Base-by-base conservation (phyloP, 352 stramenopile genomes). In the Paralagenidium karlingii region DNA sequence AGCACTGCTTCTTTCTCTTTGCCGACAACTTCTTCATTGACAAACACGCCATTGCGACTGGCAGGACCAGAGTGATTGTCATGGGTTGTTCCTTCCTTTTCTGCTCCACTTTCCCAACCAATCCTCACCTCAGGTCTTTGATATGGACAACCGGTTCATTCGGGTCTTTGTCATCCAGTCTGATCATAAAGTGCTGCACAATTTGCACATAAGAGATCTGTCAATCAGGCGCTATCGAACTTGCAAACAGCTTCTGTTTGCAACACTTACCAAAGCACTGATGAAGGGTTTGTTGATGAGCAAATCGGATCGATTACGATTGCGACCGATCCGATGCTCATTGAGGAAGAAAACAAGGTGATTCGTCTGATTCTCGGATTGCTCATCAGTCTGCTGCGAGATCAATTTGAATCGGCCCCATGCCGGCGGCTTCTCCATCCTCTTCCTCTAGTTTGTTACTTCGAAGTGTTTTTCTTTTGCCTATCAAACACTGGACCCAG, bases 41-140 rank as follows among this genome's bases (percentile, higher is more conserved):
- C 59, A 40, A 61, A 87, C 20, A 87, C 67, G 33, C 66, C 66
- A 34, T 84, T 84, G 38, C 63, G 69, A 38, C 68, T 84, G 46
- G 20, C 16, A 28, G 19, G n/a, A 22, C 24, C 11, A 34, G 3
- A 12, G 40, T 26, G 34, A 9, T 16, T 20, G 22, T n/a, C 5
- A 19, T 10, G 2, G 28, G 26, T n/a, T 36, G 2, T 21, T 8
- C 40, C 29, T 6, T 24, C 8, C 16, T 8, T 18, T 47, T 16
- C 30, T 18, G 19, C 9, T 3, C 12, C 11, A 16, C 25, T n/a
- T 10, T 12, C 15, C 8, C 2, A 45, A 33, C 28, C 28, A 13
- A 13, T 33, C 28, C 45, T 26, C 46, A 87, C 74, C 74, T 87
- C 11, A 69, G 52, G 33, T 83, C 69, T 3, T 59, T 27, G 12